Percentiles rank a stretch among this genome's conserved stretches.
These are phyloP conservation scores for Stemphylium vesicarium DNA, from an alignment of 2,329 filamentous ascomycete genomes.

Conservation along the genomic window DNA sequence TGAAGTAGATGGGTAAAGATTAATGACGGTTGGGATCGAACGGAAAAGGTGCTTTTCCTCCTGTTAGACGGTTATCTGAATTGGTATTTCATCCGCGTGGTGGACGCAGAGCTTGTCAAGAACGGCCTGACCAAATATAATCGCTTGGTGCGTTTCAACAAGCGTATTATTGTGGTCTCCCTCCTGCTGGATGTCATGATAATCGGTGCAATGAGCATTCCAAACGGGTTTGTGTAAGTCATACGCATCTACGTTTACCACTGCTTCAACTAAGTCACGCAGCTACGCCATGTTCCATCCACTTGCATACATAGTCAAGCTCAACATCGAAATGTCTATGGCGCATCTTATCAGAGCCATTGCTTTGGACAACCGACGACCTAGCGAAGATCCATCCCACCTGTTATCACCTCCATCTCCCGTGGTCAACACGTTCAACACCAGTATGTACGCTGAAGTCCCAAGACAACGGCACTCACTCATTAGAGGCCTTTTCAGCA, in stretches of 20 bases:
- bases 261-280: background rate
- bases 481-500: constrained; percentile 15
- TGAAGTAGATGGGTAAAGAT: constrained; percentile 24
- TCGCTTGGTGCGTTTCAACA: constrained; percentile 35
- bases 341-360: constrained; percentile 51
- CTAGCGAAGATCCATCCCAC: background rate
- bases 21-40: constrained; percentile 36
- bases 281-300: constrained; percentile 57
- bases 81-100: constrained; percentile 34
- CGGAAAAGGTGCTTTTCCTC: constrained; percentile 35
- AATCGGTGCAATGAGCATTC: constrained; percentile 53
- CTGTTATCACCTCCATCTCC: background rate
- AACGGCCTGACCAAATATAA: constrained; percentile 38
- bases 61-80: constrained; percentile 34
- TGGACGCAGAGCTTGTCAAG: constrained; percentile 32
- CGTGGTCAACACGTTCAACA: background rate
- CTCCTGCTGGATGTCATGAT: constrained; percentile 44
- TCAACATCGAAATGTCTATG: constrained; percentile 48
- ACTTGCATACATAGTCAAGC: constrained; percentile 55
- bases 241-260: background rate
- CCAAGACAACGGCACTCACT: constrained; percentile 10
- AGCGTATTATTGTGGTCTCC: constrained; percentile 33
- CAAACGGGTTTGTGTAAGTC: constrained; percentile 48
- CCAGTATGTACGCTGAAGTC: constrained; percentile 5
- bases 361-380: constrained; percentile 15